Conservation (phyloP, 192 early-diverging fungal species). For the Radiomyces spectabilis region DNA sequence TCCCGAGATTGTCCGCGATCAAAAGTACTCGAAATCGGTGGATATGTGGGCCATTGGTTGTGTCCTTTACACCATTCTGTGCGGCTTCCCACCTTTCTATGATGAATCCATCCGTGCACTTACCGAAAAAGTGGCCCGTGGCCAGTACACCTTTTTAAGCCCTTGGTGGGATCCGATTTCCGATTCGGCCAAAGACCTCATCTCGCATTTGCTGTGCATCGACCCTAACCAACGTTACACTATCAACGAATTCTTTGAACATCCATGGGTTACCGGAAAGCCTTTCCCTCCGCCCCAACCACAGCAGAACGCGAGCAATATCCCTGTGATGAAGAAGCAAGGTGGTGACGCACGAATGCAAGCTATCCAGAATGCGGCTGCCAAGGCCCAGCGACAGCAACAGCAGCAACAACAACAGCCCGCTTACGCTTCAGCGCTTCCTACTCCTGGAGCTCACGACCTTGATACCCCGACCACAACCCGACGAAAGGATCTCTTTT, state of each 20-base stretch:
- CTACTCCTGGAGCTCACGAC: neutral
- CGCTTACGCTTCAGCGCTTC: neutral
- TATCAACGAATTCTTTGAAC: conserved; percentile 78
- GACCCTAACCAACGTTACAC: conserved; percentile 67
- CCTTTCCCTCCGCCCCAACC: neutral
- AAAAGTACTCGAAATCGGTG: conserved; percentile 72
- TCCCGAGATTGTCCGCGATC: conserved; percentile 82
- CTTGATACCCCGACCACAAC: conserved; percentile 9
- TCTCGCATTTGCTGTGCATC: conserved; percentile 59
- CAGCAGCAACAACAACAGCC: neutral
- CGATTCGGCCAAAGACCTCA: conserved; percentile 62
- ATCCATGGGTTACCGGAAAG: conserved; percentile 56
- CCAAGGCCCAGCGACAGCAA: neutral
- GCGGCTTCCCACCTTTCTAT: conserved; percentile 78
- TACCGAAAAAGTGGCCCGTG: conserved; percentile 78
- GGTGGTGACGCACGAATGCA: neutral
- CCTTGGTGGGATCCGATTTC: conserved; percentile 93
- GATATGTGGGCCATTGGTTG: conserved; percentile 88
- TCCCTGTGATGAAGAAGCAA: neutral
- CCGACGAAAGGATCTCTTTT: conserved; percentile 44
- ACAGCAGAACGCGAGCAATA: neutral
- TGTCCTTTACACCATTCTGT: conserved; percentile 76
- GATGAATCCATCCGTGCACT: conserved; percentile 72
- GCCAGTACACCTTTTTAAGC: conserved; percentile 78
- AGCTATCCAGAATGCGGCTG: conserved; percentile 12